Evolutionary conservation across 2,329 filamentous ascomycete species (phyloP).

Genomic region (Neopestalotiopsis clavispora): DNA sequence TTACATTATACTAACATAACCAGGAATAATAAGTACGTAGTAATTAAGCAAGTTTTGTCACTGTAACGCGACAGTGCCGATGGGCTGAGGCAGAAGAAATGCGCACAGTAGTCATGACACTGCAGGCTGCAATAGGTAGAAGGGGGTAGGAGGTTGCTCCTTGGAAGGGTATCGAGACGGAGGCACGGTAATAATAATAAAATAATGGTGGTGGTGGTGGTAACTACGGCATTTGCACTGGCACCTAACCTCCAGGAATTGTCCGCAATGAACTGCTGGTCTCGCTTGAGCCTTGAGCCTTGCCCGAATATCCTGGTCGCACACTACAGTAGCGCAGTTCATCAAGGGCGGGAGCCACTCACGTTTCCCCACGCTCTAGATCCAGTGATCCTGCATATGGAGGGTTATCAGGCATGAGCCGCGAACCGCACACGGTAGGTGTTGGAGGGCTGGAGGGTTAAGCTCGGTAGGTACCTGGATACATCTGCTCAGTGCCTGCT

Average conservation of each 20-base stretch:
- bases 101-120: too few relatives aligned
- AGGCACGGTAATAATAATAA: not conserved
- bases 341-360: conserved; percentile 13
- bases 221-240: not conserved
- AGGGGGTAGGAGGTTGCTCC: not conserved
- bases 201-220: not conserved
- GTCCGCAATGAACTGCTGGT: conserved; percentile 6
- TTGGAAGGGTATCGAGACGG: not conserved
- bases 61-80: too few relatives aligned
- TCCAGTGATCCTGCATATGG: conserved; percentile 5
- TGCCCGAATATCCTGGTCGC: not conserved
- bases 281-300: conserved; percentile 1
- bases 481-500: not conserved
- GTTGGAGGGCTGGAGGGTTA: not conserved
- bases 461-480: not conserved
- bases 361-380: conserved; percentile 15
- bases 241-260: not conserved
- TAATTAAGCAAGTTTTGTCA: too few relatives aligned
- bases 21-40: too few relatives aligned
- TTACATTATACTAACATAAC: too few relatives aligned
- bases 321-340: not conserved
- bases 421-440: not conserved
- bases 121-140: not conserved
- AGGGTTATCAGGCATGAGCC: not conserved
- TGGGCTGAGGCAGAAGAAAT: too few relatives aligned